These are phyloP conservation scores for Teunomyces aglyptinius DNA, from an alignment of 805 yeast genomes.

Conservation along the genomic window DNA sequence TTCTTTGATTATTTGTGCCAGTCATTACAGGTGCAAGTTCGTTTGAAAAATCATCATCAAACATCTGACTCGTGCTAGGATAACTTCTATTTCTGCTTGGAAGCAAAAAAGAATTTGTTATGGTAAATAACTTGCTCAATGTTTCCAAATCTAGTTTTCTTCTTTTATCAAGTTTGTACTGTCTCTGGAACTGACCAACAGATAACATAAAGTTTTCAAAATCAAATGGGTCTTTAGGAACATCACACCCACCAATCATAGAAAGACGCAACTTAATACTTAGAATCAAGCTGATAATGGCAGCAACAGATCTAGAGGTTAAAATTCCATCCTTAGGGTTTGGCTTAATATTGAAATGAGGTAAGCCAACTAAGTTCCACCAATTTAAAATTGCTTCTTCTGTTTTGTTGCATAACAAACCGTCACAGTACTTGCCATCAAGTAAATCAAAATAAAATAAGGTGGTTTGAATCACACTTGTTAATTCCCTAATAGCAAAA, in stretches of 20 bases:
- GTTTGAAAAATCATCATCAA: slow-evolving; percentile 5
- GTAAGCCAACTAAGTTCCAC: slow-evolving; percentile 77
- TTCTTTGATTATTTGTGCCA: background rate
- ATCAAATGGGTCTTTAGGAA: slow-evolving; percentile 82
- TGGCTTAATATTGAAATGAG: slow-evolving; percentile 42
- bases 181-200: slow-evolving; percentile 77
- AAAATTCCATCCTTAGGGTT: slow-evolving; percentile 52
- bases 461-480: slow-evolving; percentile 70
- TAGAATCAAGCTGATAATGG: slow-evolving; percentile 72
- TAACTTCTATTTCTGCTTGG: slow-evolving; percentile 19
- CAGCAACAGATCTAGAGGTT: slow-evolving; percentile 70
- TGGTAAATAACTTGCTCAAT: slow-evolving; percentile 31
- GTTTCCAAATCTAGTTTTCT: slow-evolving; percentile 59
- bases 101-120: slow-evolving; percentile 32
- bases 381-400: slow-evolving; percentile 68
- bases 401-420: slow-evolving; percentile 77
- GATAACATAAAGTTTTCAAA: slow-evolving; percentile 65
- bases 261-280: slow-evolving; percentile 64
- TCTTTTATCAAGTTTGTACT: slow-evolving; percentile 50
- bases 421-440: slow-evolving; percentile 73
- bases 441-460: slow-evolving; percentile 75
- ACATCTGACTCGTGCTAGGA: slow-evolving; percentile 1
- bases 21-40: background rate
- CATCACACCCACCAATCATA: slow-evolving; percentile 40
- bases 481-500: slow-evolving; percentile 72